Percentiles rank a stretch among this genome's conserved stretches.
These are phyloP conservation scores for Podospora pseudocomata DNA, from an alignment of 495 filamentous ascomycete genomes.

Conservation along the genomic window DNA sequence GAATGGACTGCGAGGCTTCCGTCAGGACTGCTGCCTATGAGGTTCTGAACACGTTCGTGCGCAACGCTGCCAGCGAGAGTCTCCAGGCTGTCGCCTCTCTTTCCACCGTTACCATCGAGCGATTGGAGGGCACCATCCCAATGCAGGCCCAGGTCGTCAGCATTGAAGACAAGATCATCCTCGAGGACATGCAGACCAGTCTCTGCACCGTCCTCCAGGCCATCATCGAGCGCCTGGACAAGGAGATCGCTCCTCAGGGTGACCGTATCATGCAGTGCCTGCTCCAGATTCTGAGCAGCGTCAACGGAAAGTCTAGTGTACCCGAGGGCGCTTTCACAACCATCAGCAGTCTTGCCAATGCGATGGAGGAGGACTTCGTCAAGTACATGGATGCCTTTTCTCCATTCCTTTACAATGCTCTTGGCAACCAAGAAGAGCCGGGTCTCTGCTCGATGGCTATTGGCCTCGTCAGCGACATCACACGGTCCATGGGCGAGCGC, in stretches of 20 bases:
- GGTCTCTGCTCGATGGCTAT: conserved; percentile 95
- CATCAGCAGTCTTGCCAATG: conserved; percentile 78
- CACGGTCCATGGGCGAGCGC: conserved; percentile 81
- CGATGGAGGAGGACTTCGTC: conserved; percentile 84
- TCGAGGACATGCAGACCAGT: conserved; percentile 98
- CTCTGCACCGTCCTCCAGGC: conserved; percentile 84
- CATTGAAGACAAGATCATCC: conserved; percentile 86
- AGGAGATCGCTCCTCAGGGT: conserved; percentile 83
- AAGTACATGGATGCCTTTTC: conserved; percentile 96
- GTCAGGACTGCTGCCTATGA: conserved; percentile 99
- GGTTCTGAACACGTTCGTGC: conserved; percentile 89
- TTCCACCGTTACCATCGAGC: conserved; percentile 78
- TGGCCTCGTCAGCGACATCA: conserved; percentile 92
- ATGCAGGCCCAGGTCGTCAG: conserved; percentile 92
- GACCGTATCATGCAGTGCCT: conserved; percentile 90
- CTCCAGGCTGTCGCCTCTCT: conserved; percentile 74
- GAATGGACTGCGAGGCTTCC: conserved; percentile 77
- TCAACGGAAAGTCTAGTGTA: conserved; percentile 84
- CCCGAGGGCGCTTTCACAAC: conserved; percentile 90
- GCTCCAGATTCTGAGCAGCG: conserved; percentile 71
- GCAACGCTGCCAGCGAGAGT: conserved; percentile 82
- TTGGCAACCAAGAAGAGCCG: conserved; percentile 92
- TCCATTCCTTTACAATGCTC: conserved; percentile 86
- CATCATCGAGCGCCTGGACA: conserved; percentile 87
- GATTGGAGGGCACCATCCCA: conserved; percentile 84